Base-by-base conservation (phyloP, 129 eudicot species). In the Tanacetum coccineum region DNA sequence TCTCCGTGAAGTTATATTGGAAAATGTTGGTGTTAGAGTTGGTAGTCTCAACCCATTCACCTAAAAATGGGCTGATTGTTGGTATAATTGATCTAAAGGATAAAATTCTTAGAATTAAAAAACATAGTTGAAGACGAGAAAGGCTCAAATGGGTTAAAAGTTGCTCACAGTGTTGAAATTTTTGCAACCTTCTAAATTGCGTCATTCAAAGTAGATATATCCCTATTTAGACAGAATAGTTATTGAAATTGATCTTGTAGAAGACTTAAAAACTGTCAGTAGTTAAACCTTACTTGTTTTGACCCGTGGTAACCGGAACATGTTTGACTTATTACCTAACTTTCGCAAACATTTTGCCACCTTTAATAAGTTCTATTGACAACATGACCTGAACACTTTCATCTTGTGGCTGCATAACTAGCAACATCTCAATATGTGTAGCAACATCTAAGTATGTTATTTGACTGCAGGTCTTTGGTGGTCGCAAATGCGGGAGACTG, bases 401-500 rank as follows among this genome's bases (percentile, higher is more conserved):
- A 7, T 7, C 42, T 36, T 36, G 10, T 36, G 42, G 42, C 42
- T 36, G 42, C 42, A 36, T 36, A 36, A 36, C 42, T 36, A 36
- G 42, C 42, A 36, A 36, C 9, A 0, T 36, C 42, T 36, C 6
- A 36, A 8, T 36, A 36, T 36, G 42, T 36, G 10, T 36, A 36
- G 42, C 9, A 2, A 36, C 42, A 9, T 6, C 42, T 9, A 64
- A 11, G 14, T 59, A 59, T 69, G n/a, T 77, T 30, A 28, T 69
- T 4, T 46, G 70, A 64, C 59, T 62, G 48, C 86, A 93, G 98
- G 49, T 93, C 95, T n/a, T 74, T 93, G 76, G 96, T 93, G 78
- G 98, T 93, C 79, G 98, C 98, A 47, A 93, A 93, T 76, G 96
- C 89, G 14, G 96, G 98, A 52, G 98, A 93, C 56, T 93, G 98